These are phyloP conservation scores for Kodamaea plutei DNA, from an alignment of 1,139 yeast species.

Conservation along the genomic window DNA sequence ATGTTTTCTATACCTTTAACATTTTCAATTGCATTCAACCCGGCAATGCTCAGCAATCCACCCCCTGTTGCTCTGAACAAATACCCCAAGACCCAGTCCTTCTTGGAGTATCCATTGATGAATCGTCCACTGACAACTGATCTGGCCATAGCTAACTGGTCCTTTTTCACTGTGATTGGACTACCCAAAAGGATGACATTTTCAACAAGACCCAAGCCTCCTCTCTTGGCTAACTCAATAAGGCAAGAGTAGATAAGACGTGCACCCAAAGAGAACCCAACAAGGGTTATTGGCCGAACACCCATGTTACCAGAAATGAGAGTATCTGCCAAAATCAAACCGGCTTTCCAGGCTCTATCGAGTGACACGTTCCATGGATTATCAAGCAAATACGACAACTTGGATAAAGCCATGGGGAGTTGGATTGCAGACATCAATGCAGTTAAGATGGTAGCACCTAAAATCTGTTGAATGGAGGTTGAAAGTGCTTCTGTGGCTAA, in stretches of 20 bases:
- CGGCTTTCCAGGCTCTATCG: slow-evolving; percentile 97
- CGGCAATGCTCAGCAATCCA: slow-evolving; percentile 86
- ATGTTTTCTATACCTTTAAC: slow-evolving; percentile 71
- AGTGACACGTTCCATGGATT: slow-evolving; percentile 98
- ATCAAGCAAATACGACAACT: slow-evolving; percentile 83
- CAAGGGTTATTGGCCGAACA: slow-evolving; percentile 84
- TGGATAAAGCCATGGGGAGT: slow-evolving; percentile 86
- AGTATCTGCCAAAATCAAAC: slow-evolving; percentile 87
- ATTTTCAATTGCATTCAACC: slow-evolving; percentile 70
- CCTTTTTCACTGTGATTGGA: slow-evolving; percentile 76
- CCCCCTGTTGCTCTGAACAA: slow-evolving; percentile 94
- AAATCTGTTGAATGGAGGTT: slow-evolving; percentile 88
- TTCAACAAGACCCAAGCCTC: slow-evolving; percentile 86
- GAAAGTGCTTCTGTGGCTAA: slow-evolving; percentile 91
- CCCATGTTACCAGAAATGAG: slow-evolving; percentile 84
- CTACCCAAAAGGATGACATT: slow-evolving; percentile 87
- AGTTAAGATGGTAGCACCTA: slow-evolving; percentile 89
- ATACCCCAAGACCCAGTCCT: slow-evolving; percentile 96
- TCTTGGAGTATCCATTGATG: slow-evolving; percentile 84
- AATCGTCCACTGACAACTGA: slow-evolving; percentile 89
- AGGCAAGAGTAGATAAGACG: slow-evolving; percentile 89
- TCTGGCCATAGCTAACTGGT: slow-evolving; percentile 74
- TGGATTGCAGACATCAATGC: slow-evolving; percentile 96
- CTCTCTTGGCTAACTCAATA: slow-evolving; percentile 77
- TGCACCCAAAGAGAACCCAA: slow-evolving; percentile 94